These are phyloP conservation scores for Perkinsus marinus DNA, from an alignment of 169 alveolate genomes.

Conservation along the genomic window DNA sequence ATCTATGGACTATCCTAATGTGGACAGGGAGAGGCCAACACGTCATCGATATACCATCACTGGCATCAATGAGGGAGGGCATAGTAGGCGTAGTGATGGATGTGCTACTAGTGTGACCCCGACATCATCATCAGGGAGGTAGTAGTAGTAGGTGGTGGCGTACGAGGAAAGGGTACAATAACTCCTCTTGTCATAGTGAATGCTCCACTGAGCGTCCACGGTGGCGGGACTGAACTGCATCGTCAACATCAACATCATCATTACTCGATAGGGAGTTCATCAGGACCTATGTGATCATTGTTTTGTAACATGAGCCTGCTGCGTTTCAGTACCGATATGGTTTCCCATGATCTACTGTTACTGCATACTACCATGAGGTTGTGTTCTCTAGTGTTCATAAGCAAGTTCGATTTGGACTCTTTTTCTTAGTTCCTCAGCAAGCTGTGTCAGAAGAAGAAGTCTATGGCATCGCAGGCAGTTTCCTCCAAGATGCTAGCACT, in stretches of 20 bases:
- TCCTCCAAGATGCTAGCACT: neutral
- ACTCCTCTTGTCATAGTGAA: neutral
- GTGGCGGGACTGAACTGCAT: too few relatives aligned
- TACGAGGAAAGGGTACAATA: neutral
- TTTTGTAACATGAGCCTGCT: too few relatives aligned
- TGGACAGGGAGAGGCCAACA: neutral
- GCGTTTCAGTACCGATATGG: too few relatives aligned
- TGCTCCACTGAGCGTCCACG: neutral
- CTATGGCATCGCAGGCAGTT: neutral
- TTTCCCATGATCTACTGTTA: too few relatives aligned
- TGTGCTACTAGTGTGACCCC: neutral
- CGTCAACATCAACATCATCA: too few relatives aligned
- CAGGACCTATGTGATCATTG: too few relatives aligned
- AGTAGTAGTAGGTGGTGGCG: neutral
- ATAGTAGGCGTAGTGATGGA: neutral
- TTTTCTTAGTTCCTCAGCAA: neutral
- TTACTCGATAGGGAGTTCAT: too few relatives aligned
- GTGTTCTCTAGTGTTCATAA: too few relatives aligned
- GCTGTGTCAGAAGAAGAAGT: neutral
- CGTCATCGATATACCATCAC: neutral
- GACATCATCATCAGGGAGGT: neutral
- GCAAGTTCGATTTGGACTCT: neutral
- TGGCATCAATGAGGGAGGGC: neutral
- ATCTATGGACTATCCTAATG: neutral
- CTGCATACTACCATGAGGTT: too few relatives aligned